Evolutionary conservation across 2,329 filamentous ascomycete genomes (phyloP).

Genomic region (Penicillium sp.): DNA sequence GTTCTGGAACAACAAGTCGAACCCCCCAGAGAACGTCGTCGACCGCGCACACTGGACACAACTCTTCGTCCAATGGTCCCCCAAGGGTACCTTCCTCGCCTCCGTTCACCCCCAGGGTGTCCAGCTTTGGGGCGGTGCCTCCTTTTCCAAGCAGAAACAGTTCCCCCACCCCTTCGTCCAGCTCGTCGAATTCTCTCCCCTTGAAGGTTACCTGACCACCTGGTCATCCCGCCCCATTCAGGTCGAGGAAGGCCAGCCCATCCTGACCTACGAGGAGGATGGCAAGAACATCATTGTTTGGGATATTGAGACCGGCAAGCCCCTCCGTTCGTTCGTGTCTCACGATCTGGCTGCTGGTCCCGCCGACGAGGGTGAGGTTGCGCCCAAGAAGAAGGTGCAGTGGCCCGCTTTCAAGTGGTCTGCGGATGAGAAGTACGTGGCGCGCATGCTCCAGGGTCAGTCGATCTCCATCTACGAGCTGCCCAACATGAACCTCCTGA

Average conservation of each 20-base stretch:
- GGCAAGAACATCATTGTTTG: slow-evolving; percentile 99
- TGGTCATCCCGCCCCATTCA: slow-evolving; percentile 95
- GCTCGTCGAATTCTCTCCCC: slow-evolving; percentile 91
- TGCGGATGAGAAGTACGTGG: slow-evolving; percentile 94
- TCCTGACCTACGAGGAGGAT: slow-evolving; percentile 88
- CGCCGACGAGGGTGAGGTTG: slow-evolving; percentile 61
- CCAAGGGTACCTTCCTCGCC: slow-evolving; percentile 87
- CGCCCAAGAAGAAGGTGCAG: slow-evolving; percentile 86
- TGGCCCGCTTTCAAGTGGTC: slow-evolving; percentile 99
- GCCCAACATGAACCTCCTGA: slow-evolving; percentile 83
- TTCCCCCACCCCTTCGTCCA: slow-evolving; percentile 96
- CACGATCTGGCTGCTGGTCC: slow-evolving; percentile 67
- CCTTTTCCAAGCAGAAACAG: slow-evolving; percentile 86
- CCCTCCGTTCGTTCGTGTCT: slow-evolving; percentile 89
- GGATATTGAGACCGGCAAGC: slow-evolving; percentile 88
- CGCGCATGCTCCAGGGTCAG: slow-evolving; percentile 81
- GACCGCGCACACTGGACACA: slow-evolving; percentile 97
- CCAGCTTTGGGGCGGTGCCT: slow-evolving; percentile 90
- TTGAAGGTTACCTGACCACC: slow-evolving; percentile 89
- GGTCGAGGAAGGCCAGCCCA: slow-evolving; percentile 83
- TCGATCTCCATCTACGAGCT: slow-evolving; percentile 91
- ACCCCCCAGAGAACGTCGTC: slow-evolving; percentile 81
- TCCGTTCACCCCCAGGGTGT: slow-evolving; percentile 96
- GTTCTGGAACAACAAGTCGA: slow-evolving; percentile 98
- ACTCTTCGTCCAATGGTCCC: slow-evolving; percentile 97